Base-by-base conservation (phyloP, 2,329 filamentous ascomycete genomes). In the Hymenoscyphus fructigenus region DNA sequence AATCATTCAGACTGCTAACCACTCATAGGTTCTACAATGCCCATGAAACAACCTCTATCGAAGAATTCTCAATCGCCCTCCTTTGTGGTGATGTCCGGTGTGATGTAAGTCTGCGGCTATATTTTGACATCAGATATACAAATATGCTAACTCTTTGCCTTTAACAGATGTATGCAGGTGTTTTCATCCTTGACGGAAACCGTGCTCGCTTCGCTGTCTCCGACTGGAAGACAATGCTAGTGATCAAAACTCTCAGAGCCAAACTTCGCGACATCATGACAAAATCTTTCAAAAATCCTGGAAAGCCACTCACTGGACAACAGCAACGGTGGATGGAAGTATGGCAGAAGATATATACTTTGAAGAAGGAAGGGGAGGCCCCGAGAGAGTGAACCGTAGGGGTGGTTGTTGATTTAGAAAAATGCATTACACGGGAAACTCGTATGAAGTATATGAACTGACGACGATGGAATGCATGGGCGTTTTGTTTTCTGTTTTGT, bases 211-310 rank as follows among this genome's bases (percentile, higher is more conserved):
- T 98, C 75, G 86, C 90, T 26, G 85, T 96, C 0, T 85, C 88
- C 4, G 91, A 96, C 75, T 98, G 94, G 93, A 96, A 93, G 78
- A 89, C 89, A 0, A 89, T 95, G 83, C 85, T 97, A 41, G 93
- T 90, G n/a, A 80, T 99, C 73, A 97, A 97, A 78, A 86, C 88
- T 5, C 80, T 98, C 61, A 86, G 92, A 23, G 81, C 83, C 1
- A 85, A 90, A 29, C 81, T 97, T 20, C 87, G 89, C 69, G 92
- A 96, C 69, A 85, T 96, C 50, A 81, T 96, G 57, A 86, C 86
- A 0, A 83, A 85, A 34, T 84, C 86, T 26, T 93, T 96, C 79
- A 90, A 87, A 77, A 84, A 81, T 69, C 87, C 87, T 0, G 87
- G 87, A 12, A 88, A 85, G 69, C 74, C 86, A 32, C 83, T 83